Conservation (phyloP, 257 asterid genomes). For the Solanum paucissectum region DNA sequence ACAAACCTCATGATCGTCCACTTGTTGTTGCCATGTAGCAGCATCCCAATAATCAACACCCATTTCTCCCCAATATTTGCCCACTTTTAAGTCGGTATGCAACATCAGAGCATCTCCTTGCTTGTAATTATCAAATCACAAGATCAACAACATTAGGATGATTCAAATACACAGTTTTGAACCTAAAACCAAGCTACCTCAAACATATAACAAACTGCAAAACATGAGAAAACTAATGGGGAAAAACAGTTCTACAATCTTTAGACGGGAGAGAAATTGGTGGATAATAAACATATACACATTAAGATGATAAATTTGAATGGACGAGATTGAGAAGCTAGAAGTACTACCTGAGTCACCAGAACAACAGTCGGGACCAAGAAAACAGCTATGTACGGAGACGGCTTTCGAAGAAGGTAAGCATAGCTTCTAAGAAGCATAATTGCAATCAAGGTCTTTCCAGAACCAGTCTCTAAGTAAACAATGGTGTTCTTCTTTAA, state of each 20-base stretch:
- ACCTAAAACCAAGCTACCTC: background rate
- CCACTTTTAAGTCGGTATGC: conserved; percentile 73
- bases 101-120: conserved; percentile 47
- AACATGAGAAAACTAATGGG: background rate
- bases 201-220: background rate
- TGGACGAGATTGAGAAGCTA: background rate
- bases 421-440: conserved; percentile 80
- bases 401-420: conserved; percentile 46
- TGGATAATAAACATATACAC: background rate
- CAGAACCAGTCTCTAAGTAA: conserved; percentile 80
- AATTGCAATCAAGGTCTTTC: conserved; percentile 75
- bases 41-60: conserved; percentile 79
- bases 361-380: conserved; percentile 82
- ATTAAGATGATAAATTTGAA: background rate
- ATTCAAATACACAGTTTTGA: background rate
- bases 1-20: conserved; percentile 53
- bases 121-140: conserved; percentile 20
- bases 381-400: conserved; percentile 58
- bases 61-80: conserved; percentile 64
- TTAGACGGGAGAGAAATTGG: background rate
- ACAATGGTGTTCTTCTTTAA: conserved; percentile 61
- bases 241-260: background rate
- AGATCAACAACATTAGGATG: background rate
- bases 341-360: conserved; percentile 45
- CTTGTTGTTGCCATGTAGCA: conserved; percentile 42